Base-by-base conservation (phyloP, 352 stramenopile species). In the Globisporangium cylindrosporum region DNA sequence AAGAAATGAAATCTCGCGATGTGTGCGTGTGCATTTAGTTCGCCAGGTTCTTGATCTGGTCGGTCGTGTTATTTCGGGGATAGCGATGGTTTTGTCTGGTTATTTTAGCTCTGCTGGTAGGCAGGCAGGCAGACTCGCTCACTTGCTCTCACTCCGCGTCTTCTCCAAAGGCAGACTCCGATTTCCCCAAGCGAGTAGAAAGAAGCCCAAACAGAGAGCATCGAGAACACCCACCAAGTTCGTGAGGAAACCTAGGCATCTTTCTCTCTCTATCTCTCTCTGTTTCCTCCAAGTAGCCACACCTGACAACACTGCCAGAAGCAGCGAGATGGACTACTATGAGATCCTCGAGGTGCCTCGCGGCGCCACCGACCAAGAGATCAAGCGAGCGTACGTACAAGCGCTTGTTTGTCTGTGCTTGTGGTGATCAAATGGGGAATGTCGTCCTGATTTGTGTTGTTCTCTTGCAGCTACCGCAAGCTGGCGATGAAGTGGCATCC, bases 401-500 rank as follows among this genome's bases (percentile, higher is more conserved):
- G 27, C 27, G 27, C 27, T 32, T 9, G 1, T 24, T 43, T 48
- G 41, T 49, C 15, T 49, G 41, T 8, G 15, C 41, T n/a, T 49
- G 14, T 49, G 41, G 9, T 49, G 41, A 20, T 49, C 14, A 20
- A 49, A 8, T n/a, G 41, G 4, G 15, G 1, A 49, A 24, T 20
- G 3, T 1, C 24, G 48, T 54, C 25, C 25, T 20, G 34, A 57
- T 5, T 57, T 57, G 22, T 57, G 51, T 27, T 59, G 27, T 15
- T n/a, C 12, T 32, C 29, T 1, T 22, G 27, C 15, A 91, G 86
- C 36, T 99, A 98, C 80, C 89, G 94, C 67, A 94, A 96, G 75
- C 84, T 98, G 58, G 93, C 92, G 46, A 88, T 99, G 67, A 98
- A 96, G 69, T 98, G 89, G 69, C 97, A 99, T 71, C 95, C 95